Conservation (phyloP, 2,329 filamentous ascomycete genomes). For the Fusarium coicis region DNA sequence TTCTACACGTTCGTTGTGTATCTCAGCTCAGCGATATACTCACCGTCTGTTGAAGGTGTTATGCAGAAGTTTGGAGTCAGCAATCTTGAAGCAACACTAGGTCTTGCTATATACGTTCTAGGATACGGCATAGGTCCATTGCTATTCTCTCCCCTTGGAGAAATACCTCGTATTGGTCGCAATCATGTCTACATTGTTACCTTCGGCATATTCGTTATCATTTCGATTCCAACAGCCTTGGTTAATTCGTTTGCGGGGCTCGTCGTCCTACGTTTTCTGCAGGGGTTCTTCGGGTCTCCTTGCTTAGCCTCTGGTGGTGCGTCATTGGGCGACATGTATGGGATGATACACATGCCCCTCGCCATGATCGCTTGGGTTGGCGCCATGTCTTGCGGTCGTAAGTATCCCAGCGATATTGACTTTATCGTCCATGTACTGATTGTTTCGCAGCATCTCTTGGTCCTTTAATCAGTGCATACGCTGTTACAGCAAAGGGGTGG, state of each 20-base stretch:
- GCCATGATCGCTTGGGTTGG: slow-evolving; percentile 16
- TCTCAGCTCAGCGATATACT: slow-evolving; percentile 59
- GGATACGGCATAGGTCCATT: slow-evolving; percentile 72
- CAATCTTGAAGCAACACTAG: slow-evolving; percentile 62
- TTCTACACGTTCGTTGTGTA: slow-evolving; percentile 71
- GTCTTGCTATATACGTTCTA: slow-evolving; percentile 71
- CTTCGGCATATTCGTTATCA: slow-evolving; percentile 73
- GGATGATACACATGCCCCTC: slow-evolving; percentile 61
- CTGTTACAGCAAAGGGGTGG: slow-evolving; percentile 67
- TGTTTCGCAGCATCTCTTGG: slow-evolving; percentile 60
- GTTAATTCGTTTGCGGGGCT: slow-evolving; percentile 71
- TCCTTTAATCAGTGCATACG: slow-evolving; percentile 69
- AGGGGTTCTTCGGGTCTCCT: slow-evolving; percentile 73
- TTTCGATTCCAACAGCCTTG: slow-evolving; percentile 72
- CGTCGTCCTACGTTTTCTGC: slow-evolving; percentile 71
- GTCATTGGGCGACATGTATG: slow-evolving; percentile 60
- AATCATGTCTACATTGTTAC: slow-evolving; percentile 75
- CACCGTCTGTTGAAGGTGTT: slow-evolving; percentile 57
- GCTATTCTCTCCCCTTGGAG: slow-evolving; percentile 72
- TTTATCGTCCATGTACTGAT: not conserved
- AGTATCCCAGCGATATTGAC: accelerated
- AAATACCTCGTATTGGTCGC: slow-evolving; percentile 73
- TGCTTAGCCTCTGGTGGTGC: slow-evolving; percentile 69
- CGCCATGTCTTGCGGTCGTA: not conserved
- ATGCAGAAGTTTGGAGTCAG: slow-evolving; percentile 64